Base-by-base conservation (phyloP, 805 yeast genomes). In the Wickerhamiella allomyrinae region DNA sequence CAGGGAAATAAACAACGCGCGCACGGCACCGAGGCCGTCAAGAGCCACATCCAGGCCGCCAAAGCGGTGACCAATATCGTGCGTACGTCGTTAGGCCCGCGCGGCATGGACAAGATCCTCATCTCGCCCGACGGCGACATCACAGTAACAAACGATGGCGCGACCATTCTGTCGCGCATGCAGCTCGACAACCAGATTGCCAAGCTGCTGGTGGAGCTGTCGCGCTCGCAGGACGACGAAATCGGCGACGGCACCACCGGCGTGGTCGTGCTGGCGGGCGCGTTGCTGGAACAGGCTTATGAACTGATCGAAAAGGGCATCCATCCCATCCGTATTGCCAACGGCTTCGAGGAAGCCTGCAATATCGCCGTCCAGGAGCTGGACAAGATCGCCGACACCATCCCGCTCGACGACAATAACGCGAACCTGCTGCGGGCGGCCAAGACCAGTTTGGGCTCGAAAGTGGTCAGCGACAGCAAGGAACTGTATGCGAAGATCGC, bases 231-330 rank as follows among this genome's bases (percentile, higher is more conserved):
- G 68, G 98, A 89, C 62, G 95, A 91, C 60, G 97, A 89, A 65
- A 85, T 89, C 59, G 98, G 98, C 43, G 98, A 89, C 61, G 98
- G 98, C 57, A 91, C 99, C 22, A 91, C 99, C 5, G 97, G 97
- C 58, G 99, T 91, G 22, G 97, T 91, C 41, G 97, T 91, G 2
- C 68, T 91, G 41, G 97, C 98, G 1, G 82, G 95, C 51, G 94
- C 97, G 2, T 68, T 91, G 49, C 69, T 91, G 45, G 96, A 89
- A 60, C 95, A 91, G 65, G 96, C 98, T 2, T 64, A 81, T 43
- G 96, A 86, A 58, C 73, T 91, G 49, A 87, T 91, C 51, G 96
- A 91, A 57, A 85, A 83, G 66, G 97, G 97, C 44, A 87, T 91
- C 49, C 99, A 91, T 58, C 98, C 99, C 37, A 85, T 91, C 52